Base-by-base conservation (phyloP, 768 basidiomycete species). In the Lactarius hengduanensis region DNA sequence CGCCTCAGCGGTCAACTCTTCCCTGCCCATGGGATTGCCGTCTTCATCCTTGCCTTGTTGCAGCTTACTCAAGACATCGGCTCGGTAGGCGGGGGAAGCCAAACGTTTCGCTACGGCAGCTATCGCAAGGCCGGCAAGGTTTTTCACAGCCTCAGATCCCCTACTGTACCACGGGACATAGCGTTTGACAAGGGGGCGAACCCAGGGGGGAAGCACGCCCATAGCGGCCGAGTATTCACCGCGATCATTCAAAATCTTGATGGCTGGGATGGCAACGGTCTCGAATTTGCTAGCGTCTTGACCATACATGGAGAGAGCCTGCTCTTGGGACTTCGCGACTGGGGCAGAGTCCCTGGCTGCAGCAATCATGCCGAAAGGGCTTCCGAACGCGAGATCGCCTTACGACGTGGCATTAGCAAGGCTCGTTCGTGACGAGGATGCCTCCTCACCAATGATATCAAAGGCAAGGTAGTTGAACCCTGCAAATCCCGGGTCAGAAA, bases 1-100 rank as follows among this genome's bases (percentile, higher is more conserved):
- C 55, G 90, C 89, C 78, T 97, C 95, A 0, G 94, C 94, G 1
- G 93, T 96, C 63, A 97, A 77, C 73, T 96, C 95, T 70, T 86
- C 86, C 32, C 82, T 81, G 0, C 89, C 86, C 89, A 97, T 89
- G 1, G 82, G 86, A 4, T 92, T 85, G 18, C 94, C 95, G n/a
- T 83, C 79, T 57, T 87, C 85, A 72, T 96, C 95, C 69, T 86
- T 84, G 7, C 87, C 92, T 47, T 82, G 78, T 72, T 93, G 90
- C 2, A 97, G 80, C 75, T 92, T 92, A 71, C 87, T 86, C 56
- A 97, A 77, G 59, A 97, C 78, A 74, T 97, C 95, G 13, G 86
- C 82, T 32, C 93, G 82, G 72, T 94, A 93, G 0, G 83, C 84
- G 2, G 86, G 88, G 18, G 81, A 80, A 1, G 81, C 83, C 59